A percentile compares a stretch with the other conserved stretches of the same genome.
Evolutionary conservation across 306 rosid species (phyloP).

Genomic region (Cucumis hystrix): DNA sequence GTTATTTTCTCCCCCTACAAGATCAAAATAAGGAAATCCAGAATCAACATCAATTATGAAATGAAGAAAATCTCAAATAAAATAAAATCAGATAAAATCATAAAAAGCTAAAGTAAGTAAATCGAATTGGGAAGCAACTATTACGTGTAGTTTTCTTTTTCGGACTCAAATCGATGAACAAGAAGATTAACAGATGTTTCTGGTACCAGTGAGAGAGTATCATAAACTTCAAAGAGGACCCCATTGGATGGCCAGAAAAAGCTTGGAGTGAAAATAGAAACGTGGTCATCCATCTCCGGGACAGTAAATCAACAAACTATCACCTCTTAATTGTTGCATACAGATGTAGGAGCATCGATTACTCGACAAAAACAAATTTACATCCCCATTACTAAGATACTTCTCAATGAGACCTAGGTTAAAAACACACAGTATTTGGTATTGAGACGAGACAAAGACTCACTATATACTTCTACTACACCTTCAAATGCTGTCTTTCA

Average conservation of each 20-base stretch:
- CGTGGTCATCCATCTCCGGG: not conserved
- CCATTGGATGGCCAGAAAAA: not conserved
- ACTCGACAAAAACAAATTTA: not conserved
- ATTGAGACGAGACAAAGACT: not conserved
- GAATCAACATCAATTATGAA: not conserved
- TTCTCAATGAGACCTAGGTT: not conserved
- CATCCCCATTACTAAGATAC: not conserved
- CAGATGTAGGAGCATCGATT: not conserved
- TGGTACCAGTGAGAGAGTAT: not conserved
- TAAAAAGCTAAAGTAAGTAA: not conserved
- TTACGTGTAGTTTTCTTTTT: not conserved
- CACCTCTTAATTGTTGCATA: not conserved
- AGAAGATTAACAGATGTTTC: constrained; percentile 4
- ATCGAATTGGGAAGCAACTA: not conserved
- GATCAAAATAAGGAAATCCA: not conserved
- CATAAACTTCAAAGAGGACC: not conserved
- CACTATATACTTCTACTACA: constrained; percentile 4
- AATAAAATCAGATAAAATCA: not conserved
- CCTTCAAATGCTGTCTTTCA: constrained; percentile 74
- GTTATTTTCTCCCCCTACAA: constrained; percentile 1
- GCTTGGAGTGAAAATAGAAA: constrained; percentile 2
- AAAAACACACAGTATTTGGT: not conserved
- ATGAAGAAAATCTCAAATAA: not conserved
- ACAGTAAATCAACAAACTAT: not conserved
- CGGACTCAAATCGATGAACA: not conserved